These are phyloP conservation scores for Rosellinia necatrix DNA, from an alignment of 2,329 filamentous ascomycete genomes.

Conservation along the genomic window DNA sequence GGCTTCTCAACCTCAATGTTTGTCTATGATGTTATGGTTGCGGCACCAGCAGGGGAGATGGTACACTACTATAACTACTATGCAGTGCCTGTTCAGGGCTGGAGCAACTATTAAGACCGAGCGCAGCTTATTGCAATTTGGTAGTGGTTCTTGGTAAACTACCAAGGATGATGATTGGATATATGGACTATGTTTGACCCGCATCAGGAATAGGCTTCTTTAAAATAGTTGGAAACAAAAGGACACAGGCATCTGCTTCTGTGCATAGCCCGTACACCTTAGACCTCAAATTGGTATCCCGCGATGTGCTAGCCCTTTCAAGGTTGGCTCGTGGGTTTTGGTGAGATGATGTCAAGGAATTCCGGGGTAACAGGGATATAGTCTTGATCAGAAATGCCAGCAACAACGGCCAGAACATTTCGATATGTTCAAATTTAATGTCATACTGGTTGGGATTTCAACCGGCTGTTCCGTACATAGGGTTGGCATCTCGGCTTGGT, in stretches of 20 bases:
- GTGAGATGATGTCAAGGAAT: conserved; percentile 30
- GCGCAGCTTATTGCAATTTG: neutral
- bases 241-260: neutral
- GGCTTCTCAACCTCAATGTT: too few relatives aligned
- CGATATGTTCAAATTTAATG: conserved; percentile 1
- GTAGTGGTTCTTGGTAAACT: neutral
- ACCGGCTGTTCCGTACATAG: too few relatives aligned
- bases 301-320: conserved; percentile 25
- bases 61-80: neutral
- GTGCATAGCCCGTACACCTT: conserved; percentile 31
- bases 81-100: conserved; percentile 4
- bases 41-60: neutral
- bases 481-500: too few relatives aligned
- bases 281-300: conserved; percentile 32
- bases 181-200: too few relatives aligned
- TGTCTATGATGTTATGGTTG: neutral
- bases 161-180: conserved; percentile 14
- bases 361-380: conserved; percentile 40
- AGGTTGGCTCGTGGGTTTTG: conserved; percentile 26
- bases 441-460: neutral
- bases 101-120: conserved; percentile 16
- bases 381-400: conserved; percentile 9
- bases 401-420: neutral
- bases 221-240: too few relatives aligned
- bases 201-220: too few relatives aligned